Conservation (phyloP, 495 filamentous ascomycete genomes). For the Neurospora sp. region DNA sequence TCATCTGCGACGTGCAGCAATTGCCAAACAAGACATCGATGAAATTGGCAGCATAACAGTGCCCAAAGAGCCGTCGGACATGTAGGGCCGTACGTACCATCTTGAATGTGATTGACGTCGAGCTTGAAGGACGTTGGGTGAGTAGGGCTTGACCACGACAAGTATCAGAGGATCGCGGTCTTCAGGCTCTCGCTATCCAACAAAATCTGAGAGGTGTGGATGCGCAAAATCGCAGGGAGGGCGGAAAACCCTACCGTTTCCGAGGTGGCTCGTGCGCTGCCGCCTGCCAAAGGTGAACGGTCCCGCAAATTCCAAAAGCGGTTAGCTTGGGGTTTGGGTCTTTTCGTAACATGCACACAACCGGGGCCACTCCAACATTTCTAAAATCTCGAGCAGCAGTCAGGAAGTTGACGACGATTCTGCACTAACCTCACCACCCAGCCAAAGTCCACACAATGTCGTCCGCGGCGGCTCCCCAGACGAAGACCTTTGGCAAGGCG, state of each 20-base stretch:
- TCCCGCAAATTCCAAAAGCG: slow-evolving; percentile 15
- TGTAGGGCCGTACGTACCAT: slow-evolving; percentile 17
- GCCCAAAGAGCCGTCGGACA: not conserved
- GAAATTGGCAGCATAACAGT: not conserved
- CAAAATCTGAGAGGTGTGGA: slow-evolving; percentile 28
- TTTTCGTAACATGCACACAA: slow-evolving; percentile 28
- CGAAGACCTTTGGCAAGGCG: slow-evolving; percentile 97
- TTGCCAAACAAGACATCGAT: not conserved
- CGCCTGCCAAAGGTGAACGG: slow-evolving; percentile 2
- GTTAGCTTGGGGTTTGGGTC: slow-evolving; percentile 28
- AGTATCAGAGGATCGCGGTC: slow-evolving; percentile 17
- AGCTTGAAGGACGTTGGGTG: slow-evolving; percentile 24
- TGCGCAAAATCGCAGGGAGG: slow-evolving; percentile 24
- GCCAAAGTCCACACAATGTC: slow-evolving; percentile 52
- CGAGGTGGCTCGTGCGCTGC: slow-evolving; percentile 14
- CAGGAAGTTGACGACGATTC: slow-evolving; percentile 26
- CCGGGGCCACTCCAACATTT: slow-evolving; percentile 19
- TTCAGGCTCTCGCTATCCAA: slow-evolving; percentile 17
- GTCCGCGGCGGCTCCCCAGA: slow-evolving; percentile 49
- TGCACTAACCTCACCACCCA: slow-evolving; percentile 31
- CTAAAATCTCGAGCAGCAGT: slow-evolving; percentile 28
- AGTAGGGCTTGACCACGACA: slow-evolving; percentile 22
- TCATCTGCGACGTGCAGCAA: not conserved
- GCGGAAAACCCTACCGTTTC: slow-evolving; percentile 25
- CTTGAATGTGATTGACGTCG: slow-evolving; percentile 19